Evolutionary conservation across 306 rosid genomes (phyloP).

Genomic region (Fagus sylvatica): DNA sequence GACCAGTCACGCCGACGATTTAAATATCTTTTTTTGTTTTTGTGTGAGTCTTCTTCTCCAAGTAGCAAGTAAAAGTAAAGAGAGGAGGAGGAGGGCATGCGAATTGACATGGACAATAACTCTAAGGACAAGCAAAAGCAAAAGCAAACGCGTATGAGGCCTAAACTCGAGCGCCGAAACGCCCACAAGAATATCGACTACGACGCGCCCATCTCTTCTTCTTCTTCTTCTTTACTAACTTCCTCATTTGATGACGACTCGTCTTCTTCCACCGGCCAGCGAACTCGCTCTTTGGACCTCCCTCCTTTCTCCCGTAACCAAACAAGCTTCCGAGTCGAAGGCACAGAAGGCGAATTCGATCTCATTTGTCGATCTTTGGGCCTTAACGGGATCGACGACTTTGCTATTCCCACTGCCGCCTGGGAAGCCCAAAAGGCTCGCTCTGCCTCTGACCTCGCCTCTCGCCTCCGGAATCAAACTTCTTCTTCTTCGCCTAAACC

Average conservation of each 20-base stretch:
- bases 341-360: constrained; percentile 61
- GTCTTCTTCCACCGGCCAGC: neutral
- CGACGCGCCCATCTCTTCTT: constrained; percentile 4
- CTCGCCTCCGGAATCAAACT: neutral
- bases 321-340: constrained; percentile 46
- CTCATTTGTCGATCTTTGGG: constrained; percentile 49
- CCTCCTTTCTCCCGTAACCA: constrained; percentile 1
- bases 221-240: neutral
- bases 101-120: constrained; percentile 32
- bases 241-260: neutral
- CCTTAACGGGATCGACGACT: constrained; percentile 64
- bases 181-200: constrained; percentile 47
- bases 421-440: constrained; percentile 51
- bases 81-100: neutral
- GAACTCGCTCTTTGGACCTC: constrained; percentile 19
- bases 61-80: no score
- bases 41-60: no score
- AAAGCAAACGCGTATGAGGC: constrained; percentile 10
- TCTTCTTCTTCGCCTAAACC: neutral
- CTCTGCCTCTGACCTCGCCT: constrained; percentile 15
- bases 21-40: no score
- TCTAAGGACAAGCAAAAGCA: constrained; percentile 6
- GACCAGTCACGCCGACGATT: no score
- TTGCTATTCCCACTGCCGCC: constrained; percentile 49
- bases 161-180: constrained; percentile 53